Base-by-base conservation (phyloP, 768 basidiomycete genomes). In the Mycena venus region DNA sequence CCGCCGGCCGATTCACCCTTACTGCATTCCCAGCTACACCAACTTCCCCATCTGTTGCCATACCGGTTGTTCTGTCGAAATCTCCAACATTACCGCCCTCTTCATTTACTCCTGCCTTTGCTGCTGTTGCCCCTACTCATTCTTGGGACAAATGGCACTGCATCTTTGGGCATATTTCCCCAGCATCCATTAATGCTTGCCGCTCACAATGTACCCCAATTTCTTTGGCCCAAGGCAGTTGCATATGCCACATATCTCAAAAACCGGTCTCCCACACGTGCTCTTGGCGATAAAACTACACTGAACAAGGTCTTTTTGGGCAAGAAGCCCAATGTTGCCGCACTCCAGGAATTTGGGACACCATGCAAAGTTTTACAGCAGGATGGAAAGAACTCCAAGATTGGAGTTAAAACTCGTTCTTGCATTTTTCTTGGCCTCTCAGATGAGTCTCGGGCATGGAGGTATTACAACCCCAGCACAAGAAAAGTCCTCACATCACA, bases 91-190 rank as follows among this genome's bases (percentile, higher is more conserved):
- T 44, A 17, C 21, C 38, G 40, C 53, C 49, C 29, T 23, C 61
- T 71, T 51, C 49, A 25, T 51, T 53, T 61, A 71, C 69, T 15
- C 69, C 60, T 6, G 32, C 23, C 34, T 44, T 38, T 12, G 32
- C 47, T 56, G 56, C 58, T 31, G 32, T 56, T 51, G 59, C 68
- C 25, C 70, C 56, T 21, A n/a, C n/a, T n/a, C n/a, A n/a, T n/a
- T n/a, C n/a, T n/a, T n/a, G n/a, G n/a, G n/a, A n/a, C n/a, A n/a
- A n/a, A n/a, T n/a, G n/a, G n/a, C n/a, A n/a, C n/a, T n/a, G n/a
- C n/a, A 55, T 74, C 15, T 68, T 82, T 44, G 81, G 77, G 40
- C 81, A 82, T 68, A 72, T 80, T 34, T 60, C 78, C 55, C 56
- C 72, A 25, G 73, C 75, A 23, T 64, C 74, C 5, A 75, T 81